phyloP scores from a whole-genome alignment of 2,329 filamentous ascomycete genomes.

The Thielaviopsis populi region DNA sequence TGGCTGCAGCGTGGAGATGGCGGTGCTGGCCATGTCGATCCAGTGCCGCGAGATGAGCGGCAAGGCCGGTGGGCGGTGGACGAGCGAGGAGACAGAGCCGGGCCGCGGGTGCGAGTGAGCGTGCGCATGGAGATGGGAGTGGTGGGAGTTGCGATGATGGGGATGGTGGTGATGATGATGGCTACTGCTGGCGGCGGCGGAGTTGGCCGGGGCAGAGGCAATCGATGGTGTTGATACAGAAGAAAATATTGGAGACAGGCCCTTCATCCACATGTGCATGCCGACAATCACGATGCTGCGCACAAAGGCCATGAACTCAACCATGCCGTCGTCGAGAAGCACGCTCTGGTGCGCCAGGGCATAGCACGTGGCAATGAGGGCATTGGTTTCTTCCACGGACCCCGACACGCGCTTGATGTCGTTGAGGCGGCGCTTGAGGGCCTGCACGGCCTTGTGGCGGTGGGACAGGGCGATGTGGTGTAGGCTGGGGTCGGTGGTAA shows the following conservation, averaged over 20 bases:
- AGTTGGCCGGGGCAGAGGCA: neutral
- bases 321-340: constrained; percentile 40
- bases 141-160: neutral
- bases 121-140: neutral
- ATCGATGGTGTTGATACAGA: neutral
- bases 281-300: constrained; percentile 41
- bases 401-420: constrained; percentile 28
- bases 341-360: constrained; percentile 45
- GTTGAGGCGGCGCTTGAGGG: constrained; percentile 41
- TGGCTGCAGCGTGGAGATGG: constrained; percentile 29
- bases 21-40: constrained; percentile 32
- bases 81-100: neutral
- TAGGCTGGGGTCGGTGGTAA: constrained; percentile 35
- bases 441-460: constrained; percentile 48
- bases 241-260: constrained; percentile 34
- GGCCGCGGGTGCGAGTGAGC: neutral
- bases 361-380: constrained; percentile 43
- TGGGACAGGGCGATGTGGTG: constrained; percentile 45
- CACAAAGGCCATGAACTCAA: constrained; percentile 47
- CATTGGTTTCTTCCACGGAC: constrained; percentile 40
- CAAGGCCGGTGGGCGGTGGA: constrained; percentile 19
- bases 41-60: constrained; percentile 32
- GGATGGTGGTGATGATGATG: neutral
- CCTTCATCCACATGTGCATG: constrained; percentile 37
- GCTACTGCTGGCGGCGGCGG: neutral